Base-by-base conservation (phyloP, 1,139 yeast species). In the Meyerozyma guilliermondii region DNA sequence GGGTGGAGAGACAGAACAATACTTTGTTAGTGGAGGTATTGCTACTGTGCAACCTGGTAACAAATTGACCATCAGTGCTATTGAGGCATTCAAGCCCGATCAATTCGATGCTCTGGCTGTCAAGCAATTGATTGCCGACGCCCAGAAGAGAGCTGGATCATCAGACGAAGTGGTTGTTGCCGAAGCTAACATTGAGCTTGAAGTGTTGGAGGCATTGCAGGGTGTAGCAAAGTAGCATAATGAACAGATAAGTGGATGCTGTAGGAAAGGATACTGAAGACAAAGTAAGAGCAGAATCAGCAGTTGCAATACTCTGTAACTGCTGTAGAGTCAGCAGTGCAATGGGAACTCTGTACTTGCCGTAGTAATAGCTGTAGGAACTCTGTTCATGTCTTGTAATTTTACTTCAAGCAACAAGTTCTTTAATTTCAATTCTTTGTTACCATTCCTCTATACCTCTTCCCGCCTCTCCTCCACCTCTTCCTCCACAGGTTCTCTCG, bases 11-110 rank as follows among this genome's bases (percentile, higher is more conserved):
- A 69, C 81, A 51, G 79, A 81, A 63, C 88, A 87, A 76, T 88
- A 85, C 71, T 92, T 76, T 71, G 92, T 92, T 54, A 82, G 96
- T 51, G 98, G 98, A 53, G 99, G 99, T 52, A 86, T 92, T 60
- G 98, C 97, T 51, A 83, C 96, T 48, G 95, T 94, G 50, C 92
- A 88, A 66, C 98, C 97, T 68, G 95, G 91, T 60, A 89, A 95
- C 59, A 79, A 84, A 60, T 77, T 94, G 65, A 83, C 88, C 63
- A 84, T 92, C 68, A 86, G 94, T 64, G 95, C 97, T 53, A 87
- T 89, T 58, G 98, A 92, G 76, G 98, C 98, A 36, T 88, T 82
- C 75, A 87, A 94, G 64, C 79, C 95, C 60, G 94, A 89, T 51
- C 84, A 88, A 57, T 88, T 92, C 69, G 88, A 92, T 49, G 73